Evolutionary conservation across 805 yeast genomes (phyloP).

Genomic region (Saccharomycopsis schoenii): DNA sequence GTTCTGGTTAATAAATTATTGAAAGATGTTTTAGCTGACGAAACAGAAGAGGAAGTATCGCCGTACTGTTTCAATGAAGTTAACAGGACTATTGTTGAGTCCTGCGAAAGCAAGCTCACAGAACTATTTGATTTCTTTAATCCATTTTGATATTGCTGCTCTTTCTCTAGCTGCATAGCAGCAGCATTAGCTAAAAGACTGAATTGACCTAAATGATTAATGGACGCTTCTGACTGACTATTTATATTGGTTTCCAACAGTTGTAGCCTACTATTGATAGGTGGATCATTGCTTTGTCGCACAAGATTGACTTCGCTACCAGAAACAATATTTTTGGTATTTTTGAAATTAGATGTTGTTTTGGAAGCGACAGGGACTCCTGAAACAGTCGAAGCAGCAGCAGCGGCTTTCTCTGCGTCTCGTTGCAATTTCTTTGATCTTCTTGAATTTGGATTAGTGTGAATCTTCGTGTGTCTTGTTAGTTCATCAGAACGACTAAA

Average conservation of each 20-base stretch:
- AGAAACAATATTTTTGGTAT: background rate
- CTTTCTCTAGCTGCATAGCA: slow-evolving; percentile 16
- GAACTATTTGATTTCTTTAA: background rate
- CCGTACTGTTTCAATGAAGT: slow-evolving; percentile 10
- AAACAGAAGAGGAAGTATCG: background rate
- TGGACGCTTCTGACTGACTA: background rate
- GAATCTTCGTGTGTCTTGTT: slow-evolving; percentile 65
- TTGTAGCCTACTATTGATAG: no score
- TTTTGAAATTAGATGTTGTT: background rate
- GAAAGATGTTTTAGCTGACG: background rate
- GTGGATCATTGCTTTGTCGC: background rate
- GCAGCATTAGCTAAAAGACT: slow-evolving; percentile 17
- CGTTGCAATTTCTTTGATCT: slow-evolving; percentile 22
- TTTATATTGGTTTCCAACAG: background rate
- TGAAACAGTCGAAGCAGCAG: background rate
- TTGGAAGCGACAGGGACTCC: background rate
- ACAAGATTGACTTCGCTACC: background rate
- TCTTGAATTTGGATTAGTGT: slow-evolving; percentile 55
- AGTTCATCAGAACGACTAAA: slow-evolving; percentile 66
- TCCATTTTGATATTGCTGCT: slow-evolving; percentile 3
- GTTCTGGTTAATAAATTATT: slow-evolving; percentile 1
- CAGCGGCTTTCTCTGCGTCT: slow-evolving; percentile 6
- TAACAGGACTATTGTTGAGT: background rate
- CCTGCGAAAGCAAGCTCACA: background rate
- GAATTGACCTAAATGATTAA: slow-evolving; percentile 11